Conservation (phyloP, 441 rosid genomes). For the Erysimum cheiri region DNA sequence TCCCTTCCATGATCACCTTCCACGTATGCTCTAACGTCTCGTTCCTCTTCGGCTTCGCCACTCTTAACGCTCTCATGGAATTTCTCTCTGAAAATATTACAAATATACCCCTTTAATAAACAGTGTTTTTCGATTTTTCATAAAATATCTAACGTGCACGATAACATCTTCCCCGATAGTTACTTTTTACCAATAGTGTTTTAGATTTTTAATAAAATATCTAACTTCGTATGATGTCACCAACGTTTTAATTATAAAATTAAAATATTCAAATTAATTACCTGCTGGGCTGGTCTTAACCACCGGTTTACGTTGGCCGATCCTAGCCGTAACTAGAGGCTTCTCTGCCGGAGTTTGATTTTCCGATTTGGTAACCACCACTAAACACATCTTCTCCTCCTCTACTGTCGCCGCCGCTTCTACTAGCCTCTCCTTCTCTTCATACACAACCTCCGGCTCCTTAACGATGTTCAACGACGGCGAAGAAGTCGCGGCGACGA, state of each 20-base stretch:
- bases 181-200: background rate
- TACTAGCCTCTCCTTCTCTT: constrained; percentile 24
- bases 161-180: too few species aligned
- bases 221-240: background rate
- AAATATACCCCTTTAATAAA: background rate
- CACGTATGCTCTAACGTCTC: constrained; percentile 44
- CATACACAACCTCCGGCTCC: constrained; percentile 7
- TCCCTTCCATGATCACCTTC: constrained; percentile 43
- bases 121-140: background rate
- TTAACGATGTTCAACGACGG: background rate
- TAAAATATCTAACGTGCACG: background rate
- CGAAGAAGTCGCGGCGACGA: constrained; percentile 5
- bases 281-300: constrained; percentile 46
- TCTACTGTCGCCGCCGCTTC: background rate
- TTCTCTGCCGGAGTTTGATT: constrained; percentile 49
- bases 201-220: background rate
- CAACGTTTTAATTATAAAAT: constrained; percentile 52
- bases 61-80: constrained; percentile 34
- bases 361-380: constrained; percentile 48
- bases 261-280: constrained; percentile 19
- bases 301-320: constrained; percentile 63
- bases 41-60: constrained; percentile 26
- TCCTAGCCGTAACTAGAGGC: constrained; percentile 67
- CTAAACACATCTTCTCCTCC: constrained; percentile 40
- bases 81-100: constrained; percentile 26